Base-by-base conservation (phyloP, 768 basidiomycete genomes). In the Dentipellis sp. region DNA sequence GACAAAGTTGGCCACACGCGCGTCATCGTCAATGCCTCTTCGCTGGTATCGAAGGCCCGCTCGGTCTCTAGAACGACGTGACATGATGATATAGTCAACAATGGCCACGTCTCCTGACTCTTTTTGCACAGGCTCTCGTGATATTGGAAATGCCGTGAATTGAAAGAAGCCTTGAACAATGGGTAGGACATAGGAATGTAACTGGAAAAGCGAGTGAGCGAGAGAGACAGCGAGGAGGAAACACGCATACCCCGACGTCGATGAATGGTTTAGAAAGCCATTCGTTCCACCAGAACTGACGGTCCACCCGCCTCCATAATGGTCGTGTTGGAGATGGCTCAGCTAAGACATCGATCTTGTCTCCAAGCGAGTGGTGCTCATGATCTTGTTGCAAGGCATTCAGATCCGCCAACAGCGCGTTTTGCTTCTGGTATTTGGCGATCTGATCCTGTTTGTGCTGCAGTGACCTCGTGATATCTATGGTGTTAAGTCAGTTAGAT, bases 211-310 rank as follows among this genome's bases (percentile, higher is more conserved):
- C 34, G 16, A 38, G n/a, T 34, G 38, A 38, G 46, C 58, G 40
- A 50, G 19, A 40, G 6, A 51, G 49, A 47, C 36, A 23, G 11
- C 2, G 16, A 51, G 4, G 34, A 3, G n/a, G 17, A 46, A 45
- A 53, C 53, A 38, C 16, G 36, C 80, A 56, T 71, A 93, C 92
- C 19, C 94, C 93, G 47, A 86, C 85, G 58, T 97, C 91, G 39
- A 92, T 74, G 61, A 99, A 87, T 2, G 90, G 85, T 61, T 86
- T 86, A 23, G 81, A 77, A 56, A 98, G 77, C 78, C 83, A 84
- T 63, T 93, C 90, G 65, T 98, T 99, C 92, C 94, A 98, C 89
- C 94, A 98, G 68, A 91, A 98, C 45, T 88, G 85, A 49, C 79
- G 78, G 63, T 97, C 91, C 0, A 93, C 90, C 11, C 93, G 76